A percentile compares a stretch with the other conserved stretches of the same genome.
Evolutionary conservation across 352 stramenopile genomes (phyloP).

Genomic region (Hyaloperonospora brassicae): DNA sequence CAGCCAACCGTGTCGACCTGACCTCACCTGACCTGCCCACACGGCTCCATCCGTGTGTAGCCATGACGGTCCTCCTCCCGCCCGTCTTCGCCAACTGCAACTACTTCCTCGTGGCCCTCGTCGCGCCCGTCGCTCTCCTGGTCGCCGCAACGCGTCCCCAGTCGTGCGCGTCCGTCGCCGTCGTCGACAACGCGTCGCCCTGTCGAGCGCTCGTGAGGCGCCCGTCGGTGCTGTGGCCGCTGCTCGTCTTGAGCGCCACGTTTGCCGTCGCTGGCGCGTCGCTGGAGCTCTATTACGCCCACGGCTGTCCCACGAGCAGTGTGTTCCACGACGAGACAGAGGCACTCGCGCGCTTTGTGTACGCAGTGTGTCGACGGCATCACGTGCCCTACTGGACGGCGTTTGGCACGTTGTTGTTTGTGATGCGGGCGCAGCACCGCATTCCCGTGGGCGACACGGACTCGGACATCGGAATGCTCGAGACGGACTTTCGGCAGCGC

Average conservation of each 20-base stretch:
- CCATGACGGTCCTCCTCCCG: conserved; percentile 66
- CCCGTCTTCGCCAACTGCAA: conserved; percentile 59
- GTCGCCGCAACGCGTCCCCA: conserved; percentile 37
- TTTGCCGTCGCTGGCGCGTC: conserved; percentile 33
- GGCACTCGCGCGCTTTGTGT: conserved; percentile 53
- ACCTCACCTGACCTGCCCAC: too few relatives aligned
- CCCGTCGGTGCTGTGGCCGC: conserved; percentile 31
- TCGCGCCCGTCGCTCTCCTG: conserved; percentile 17
- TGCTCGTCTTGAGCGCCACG: conserved; percentile 30
- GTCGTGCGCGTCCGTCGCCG: conserved; percentile 17
- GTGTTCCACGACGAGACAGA: conserved; percentile 70
- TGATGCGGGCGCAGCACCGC: conserved; percentile 47
- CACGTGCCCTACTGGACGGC: conserved; percentile 56
- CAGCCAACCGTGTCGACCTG: too few relatives aligned
- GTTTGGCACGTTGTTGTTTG: conserved; percentile 72
- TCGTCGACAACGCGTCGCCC: conserved; percentile 6
- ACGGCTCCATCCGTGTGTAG: neutral
- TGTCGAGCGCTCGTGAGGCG: conserved; percentile 16
- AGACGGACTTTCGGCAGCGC: conserved; percentile 39
- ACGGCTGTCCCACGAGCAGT: conserved; percentile 52
- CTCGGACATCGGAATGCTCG: conserved; percentile 67
- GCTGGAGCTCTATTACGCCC: conserved; percentile 56
- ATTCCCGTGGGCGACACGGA: conserved; percentile 74
- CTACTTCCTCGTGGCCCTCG: conserved; percentile 48
- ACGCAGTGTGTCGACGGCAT: conserved; percentile 41